Evolutionary conservation across 768 basidiomycete genomes (phyloP), one percentile per base, ranked within the genome.

Genomic region (Tricholoma terreum): DNA sequence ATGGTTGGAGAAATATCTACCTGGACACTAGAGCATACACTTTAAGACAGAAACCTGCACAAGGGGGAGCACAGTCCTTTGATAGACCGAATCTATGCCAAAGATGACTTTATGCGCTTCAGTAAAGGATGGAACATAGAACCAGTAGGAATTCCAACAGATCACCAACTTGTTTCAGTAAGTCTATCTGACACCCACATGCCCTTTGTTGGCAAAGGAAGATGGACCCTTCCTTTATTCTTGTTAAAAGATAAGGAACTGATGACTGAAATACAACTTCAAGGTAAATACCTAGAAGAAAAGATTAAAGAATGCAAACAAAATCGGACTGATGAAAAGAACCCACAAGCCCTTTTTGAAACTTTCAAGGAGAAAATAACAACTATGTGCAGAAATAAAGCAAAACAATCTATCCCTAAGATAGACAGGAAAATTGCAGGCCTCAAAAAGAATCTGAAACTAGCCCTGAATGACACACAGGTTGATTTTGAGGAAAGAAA

Each of bases 21-120:
- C 69, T 69, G 0, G 49, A 52, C 0, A 58, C 31, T 1, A 57
- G 42, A 10, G 56, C 17, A 4, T 77, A 64, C 53, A 71, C 77
- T 3, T 76, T 61, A 63, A 19, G 40, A 0, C 67, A 69, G 43
- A 42, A 51, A 31, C 42, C 45, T 21, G 59, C 50, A 42, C n/a
- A n/a, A n/a, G n/a, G n/a, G n/a, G 35, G 22, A 2, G 38, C 58
- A 14, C 63, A 69, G 30, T 74, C 75, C 1, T n/a, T 46, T 73
- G 4, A 65, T 78, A 6, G 73, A 78, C 59, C 45, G 73, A n/a
- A 75, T 77, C 40, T 77, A 77, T 48, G 30, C 67, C 0, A 65
- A 59, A 6, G 33, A 61, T 0, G 24, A 46, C 1, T 4, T 69
- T 0, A 46, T 61, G 4, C 11, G 59, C 5, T 50, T 22, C 0